Evolutionary conservation across 805 yeast species (phyloP).

Genomic region (Clavispora carvajalis): DNA sequence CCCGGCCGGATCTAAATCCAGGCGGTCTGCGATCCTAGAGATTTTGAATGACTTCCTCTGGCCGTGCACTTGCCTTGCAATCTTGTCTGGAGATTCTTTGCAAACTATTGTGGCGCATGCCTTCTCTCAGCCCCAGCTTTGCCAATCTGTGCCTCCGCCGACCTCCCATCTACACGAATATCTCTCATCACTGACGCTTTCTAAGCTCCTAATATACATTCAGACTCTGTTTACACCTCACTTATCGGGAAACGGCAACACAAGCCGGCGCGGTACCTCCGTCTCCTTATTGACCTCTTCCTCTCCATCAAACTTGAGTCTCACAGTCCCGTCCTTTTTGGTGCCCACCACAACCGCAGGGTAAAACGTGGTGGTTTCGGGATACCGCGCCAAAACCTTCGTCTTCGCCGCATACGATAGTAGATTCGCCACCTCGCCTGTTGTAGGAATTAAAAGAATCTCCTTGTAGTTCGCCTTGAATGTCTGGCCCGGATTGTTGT

Average conservation of each 20-base stretch:
- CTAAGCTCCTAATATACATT: background rate
- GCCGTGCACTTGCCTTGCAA: no score
- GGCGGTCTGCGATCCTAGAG: no score
- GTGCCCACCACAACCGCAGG: slow-evolving; percentile 86
- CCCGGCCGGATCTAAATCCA: no score
- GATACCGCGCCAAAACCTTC: slow-evolving; percentile 87
- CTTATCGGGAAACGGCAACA: slow-evolving; percentile 62
- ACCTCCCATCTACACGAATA: no score
- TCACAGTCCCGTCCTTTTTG: slow-evolving; percentile 68
- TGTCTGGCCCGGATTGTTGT: slow-evolving; percentile 79
- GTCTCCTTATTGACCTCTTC: slow-evolving; percentile 96
- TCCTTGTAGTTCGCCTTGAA: slow-evolving; percentile 83
- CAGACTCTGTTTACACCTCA: background rate
- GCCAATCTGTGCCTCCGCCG: no score
- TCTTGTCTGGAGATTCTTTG: no score
- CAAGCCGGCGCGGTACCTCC: slow-evolving; percentile 80
- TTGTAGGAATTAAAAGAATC: slow-evolving; percentile 63
- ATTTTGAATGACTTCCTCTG: no score
- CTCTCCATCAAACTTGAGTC: slow-evolving; percentile 89
- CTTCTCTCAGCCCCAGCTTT: background rate
- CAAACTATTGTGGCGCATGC: no score
- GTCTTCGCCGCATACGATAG: slow-evolving; percentile 66
- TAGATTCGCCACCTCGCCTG: slow-evolving; percentile 35
- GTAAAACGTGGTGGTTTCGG: slow-evolving; percentile 95
- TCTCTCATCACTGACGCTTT: no score